Evolutionary conservation across 352 stramenopile genomes (phyloP), one percentile per base, ranked within the genome.

Genomic region (Plasmopara muralis): DNA sequence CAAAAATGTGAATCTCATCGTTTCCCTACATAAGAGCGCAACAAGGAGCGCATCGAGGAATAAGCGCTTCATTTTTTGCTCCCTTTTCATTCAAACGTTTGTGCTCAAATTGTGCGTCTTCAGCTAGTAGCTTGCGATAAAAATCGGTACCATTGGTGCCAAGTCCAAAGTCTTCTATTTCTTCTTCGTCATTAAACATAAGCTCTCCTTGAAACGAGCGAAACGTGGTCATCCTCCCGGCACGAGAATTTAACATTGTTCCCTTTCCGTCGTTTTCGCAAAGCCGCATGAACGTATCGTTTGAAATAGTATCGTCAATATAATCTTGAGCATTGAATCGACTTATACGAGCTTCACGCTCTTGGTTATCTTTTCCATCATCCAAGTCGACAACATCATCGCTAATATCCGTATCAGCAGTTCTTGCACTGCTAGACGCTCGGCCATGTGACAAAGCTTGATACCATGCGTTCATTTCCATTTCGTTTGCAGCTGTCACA

Each of bases 241-340:
- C 54, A 20, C 53, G 48, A 37, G 58, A 58, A 31, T 70, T 52
- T 0, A 68, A 20, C 2, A 77, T 48, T 10, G 63, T 70, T 6
- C 35, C 35, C 49, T 82, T 64, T 10, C 65, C 50, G 28, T 65
- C 64, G 48, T 70, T 40, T 14, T 70, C 64, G 8, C 56, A 59
- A 25, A 86, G 72, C 0, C 79, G 74, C 46, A 87, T 56, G 40
- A 86, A 77, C 16, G 76, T 84, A 30, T 89, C 76, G 62, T 89
- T 84, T 34, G 66, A 79, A 60, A 89, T 79, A n/a, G 70, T 74
- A 29, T 89, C 76, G 46, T 87, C 86, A 1, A 89, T 51, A 61
- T 89, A 87, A 46, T 89, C 76, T 28, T 49, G 65, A 35, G 74
- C 64, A 18, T 83, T 55, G 15, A 86, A 72, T 12, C 74, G 73